phyloP scores from a whole-genome alignment of 768 basidiomycete genomes.

The Boletus rufocinnamomeus region DNA sequence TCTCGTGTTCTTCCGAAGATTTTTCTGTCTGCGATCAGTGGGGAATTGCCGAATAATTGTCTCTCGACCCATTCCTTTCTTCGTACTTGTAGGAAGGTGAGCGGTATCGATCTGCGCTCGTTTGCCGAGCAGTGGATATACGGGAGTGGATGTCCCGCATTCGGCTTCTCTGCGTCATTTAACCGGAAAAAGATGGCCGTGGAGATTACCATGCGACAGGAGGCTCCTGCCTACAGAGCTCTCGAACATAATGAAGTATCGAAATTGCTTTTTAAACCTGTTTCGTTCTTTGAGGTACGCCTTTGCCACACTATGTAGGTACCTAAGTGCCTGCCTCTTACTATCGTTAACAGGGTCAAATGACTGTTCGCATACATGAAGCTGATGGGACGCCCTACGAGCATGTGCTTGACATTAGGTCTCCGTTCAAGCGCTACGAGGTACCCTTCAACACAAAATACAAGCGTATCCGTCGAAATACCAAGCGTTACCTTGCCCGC shows the following conservation, averaged over 20 bases:
- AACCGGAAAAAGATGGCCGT: slow-evolving; percentile 99
- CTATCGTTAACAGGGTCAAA: slow-evolving; percentile 67
- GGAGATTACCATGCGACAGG: slow-evolving; percentile 92
- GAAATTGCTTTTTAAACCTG: slow-evolving; percentile 74
- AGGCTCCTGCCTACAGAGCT: slow-evolving; percentile 69
- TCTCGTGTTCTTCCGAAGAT: slow-evolving; percentile 94
- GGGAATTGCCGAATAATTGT: slow-evolving; percentile 82
- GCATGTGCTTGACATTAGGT: slow-evolving; percentile 91
- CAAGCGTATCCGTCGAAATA: slow-evolving; percentile 93
- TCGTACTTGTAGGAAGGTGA: slow-evolving; percentile 89
- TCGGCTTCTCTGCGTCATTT: slow-evolving; percentile 87
- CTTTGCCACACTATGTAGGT: background rate
- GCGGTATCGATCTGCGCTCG: slow-evolving; percentile 82
- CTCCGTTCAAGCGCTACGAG: slow-evolving; percentile 89
- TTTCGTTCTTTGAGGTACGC: slow-evolving; percentile 83
- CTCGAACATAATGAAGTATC: slow-evolving; percentile 70
- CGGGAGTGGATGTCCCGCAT: slow-evolving; percentile 92
- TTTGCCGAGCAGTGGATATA: slow-evolving; percentile 99
- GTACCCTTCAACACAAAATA: slow-evolving; percentile 99
- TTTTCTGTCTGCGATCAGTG: slow-evolving; percentile 90
- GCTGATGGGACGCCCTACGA: slow-evolving; percentile 99
- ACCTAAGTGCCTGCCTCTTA: slow-evolving; percentile 10
- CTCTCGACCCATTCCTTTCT: slow-evolving; percentile 91
- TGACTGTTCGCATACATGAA: slow-evolving; percentile 98
- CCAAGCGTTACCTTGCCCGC: slow-evolving; percentile 92